A percentile compares a stretch with the other conserved stretches of the same genome.
These are phyloP conservation scores for Rheum nobile DNA, from an alignment of 148 eudicot genomes.

Conservation along the genomic window DNA sequence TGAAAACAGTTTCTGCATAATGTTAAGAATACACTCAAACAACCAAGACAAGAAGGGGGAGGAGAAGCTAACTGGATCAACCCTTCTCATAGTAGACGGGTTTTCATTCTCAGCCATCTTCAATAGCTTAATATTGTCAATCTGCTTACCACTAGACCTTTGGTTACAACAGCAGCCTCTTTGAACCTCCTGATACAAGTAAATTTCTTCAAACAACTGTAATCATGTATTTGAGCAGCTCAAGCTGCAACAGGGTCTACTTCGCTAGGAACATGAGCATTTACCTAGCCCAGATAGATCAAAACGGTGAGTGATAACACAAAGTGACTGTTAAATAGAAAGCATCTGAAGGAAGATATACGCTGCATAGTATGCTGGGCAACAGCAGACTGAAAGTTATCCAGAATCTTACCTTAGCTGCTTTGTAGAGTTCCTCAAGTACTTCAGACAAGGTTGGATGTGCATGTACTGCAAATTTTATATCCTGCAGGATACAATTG, in stretches of 20 bases:
- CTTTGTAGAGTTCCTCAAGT: conserved; percentile 87
- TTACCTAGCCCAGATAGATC: conserved; percentile 43
- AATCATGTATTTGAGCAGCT: conserved; percentile 18
- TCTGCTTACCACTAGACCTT: neutral
- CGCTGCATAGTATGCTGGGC: too few relatives aligned
- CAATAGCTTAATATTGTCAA: neutral
- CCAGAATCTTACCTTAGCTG: conserved; percentile 60
- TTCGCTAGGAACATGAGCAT: conserved; percentile 39
- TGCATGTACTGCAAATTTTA: conserved; percentile 90
- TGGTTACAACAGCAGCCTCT: conserved; percentile 1
- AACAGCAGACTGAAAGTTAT: neutral
- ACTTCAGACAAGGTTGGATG: conserved; percentile 99
- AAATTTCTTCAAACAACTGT: conserved; percentile 11
- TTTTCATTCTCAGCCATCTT: neutral
- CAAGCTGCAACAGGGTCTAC: conserved; percentile 67
- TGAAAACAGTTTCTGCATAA: conserved; percentile 1
- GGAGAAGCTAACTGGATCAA: conserved; percentile 8
- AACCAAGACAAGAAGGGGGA: conserved; percentile 26
- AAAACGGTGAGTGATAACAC: neutral
- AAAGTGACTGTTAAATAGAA: neutral
- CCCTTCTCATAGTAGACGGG: neutral
- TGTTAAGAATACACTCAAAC: conserved; percentile 18
- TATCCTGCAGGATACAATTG: conserved; percentile 45
- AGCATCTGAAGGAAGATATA: neutral
- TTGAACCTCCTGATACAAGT: conserved; percentile 17